Conservation (phyloP, 106 monocot genomes). For the Chionographis japonica region DNA sequence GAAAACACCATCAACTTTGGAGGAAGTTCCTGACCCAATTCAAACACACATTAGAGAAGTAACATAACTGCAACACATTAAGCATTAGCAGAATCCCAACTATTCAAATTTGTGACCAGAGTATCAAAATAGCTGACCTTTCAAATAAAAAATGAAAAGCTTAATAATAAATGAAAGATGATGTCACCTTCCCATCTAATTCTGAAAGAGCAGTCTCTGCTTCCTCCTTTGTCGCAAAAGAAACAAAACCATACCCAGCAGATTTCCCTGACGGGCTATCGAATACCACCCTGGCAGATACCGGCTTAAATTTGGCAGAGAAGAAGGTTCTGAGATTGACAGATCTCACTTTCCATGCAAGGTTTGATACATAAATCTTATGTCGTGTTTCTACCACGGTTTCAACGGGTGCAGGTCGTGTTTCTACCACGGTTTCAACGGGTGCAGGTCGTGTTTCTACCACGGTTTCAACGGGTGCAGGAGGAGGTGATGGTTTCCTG, state of each 20-base stretch:
- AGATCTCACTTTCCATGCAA: slow-evolving; percentile 89
- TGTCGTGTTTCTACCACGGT: too few species aligned
- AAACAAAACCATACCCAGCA: slow-evolving; percentile 93
- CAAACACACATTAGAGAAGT: too few species aligned
- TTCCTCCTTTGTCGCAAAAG: slow-evolving; percentile 84
- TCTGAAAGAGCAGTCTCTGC: slow-evolving; percentile 72
- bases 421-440: slow-evolving; percentile 7
- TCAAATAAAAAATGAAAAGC: background rate
- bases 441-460: slow-evolving; percentile 32
- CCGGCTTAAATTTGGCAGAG: slow-evolving; percentile 54
- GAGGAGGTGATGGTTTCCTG: slow-evolving; percentile 43
- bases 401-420: too few species aligned
- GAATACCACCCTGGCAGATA: slow-evolving; percentile 72
- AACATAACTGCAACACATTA: too few species aligned
- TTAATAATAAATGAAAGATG: slow-evolving; percentile 5
- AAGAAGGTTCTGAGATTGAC: slow-evolving; percentile 67
- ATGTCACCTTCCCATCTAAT: slow-evolving; percentile 81
- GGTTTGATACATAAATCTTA: slow-evolving; percentile 83
- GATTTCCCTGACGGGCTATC: slow-evolving; percentile 62
- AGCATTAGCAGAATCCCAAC: too few species aligned
- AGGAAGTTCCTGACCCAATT: too few species aligned
- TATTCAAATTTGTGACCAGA: too few species aligned
- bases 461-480: slow-evolving; percentile 7
- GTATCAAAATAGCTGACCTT: too few species aligned
- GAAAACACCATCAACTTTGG: too few species aligned